Base-by-base conservation (phyloP, 2,329 filamentous ascomycete species). In the Talaromyces sp. region DNA sequence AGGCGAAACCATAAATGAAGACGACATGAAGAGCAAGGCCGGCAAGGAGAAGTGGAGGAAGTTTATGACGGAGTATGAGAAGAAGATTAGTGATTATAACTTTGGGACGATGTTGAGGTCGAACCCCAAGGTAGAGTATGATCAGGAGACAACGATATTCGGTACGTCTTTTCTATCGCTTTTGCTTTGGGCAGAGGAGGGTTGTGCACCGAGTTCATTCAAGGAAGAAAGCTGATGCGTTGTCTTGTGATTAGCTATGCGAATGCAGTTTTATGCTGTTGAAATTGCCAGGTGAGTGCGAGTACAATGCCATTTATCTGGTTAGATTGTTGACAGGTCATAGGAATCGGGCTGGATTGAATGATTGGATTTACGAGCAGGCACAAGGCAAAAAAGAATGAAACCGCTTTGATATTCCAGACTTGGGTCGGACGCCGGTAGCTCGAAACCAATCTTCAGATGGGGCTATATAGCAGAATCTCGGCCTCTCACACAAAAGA, bases 341-440 rank as follows among this genome's bases (percentile, higher is more conserved):
- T 41, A 86, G 86, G 66, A 99, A 99, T 77, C 87, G 87, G 61
- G 83, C 84, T 56, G 93, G 93, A 28, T 77, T 97, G 59, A 99
- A 99, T 70, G 94, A 99, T 75, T 99, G 94, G 94, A 85, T 99
- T 62, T 94, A 93, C 74, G 92, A 97, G 77, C 82, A 89, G 72
- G 84, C 87, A 1, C 85, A 59, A 22, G 57, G 21, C 31, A 93
- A 67, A 80, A 81, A 57, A 78, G 83, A 65, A 82, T 82, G 72
- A 73, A 75, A 25, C 17, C 10, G 22, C 11, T n/a, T 22, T 15
- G 22, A 53, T 10, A 13, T 33, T 6, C 13, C 5, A 21, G n/a
- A 35, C 45, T 19, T 28, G 25, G 25, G 25, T 28, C 25, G 7
- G 25, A 28, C 25, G 25, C 25, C 25, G 25, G 25, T 3, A 7